Base-by-base conservation (phyloP, 345 rosid species). In the Xanthoceras sorbifolium region DNA sequence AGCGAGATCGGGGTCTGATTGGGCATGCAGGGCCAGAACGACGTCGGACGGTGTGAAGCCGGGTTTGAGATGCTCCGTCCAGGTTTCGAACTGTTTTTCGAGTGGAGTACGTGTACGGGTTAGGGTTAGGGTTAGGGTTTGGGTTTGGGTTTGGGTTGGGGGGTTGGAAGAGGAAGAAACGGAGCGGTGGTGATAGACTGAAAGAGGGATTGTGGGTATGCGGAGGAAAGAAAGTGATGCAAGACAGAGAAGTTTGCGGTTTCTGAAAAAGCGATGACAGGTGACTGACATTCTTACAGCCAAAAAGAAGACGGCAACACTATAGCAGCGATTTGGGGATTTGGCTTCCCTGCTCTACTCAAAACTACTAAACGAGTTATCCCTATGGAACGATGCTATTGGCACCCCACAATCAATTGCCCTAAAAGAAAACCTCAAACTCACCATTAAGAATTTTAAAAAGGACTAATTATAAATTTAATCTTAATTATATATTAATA, bases 1-100 rank as follows among this genome's bases (percentile, higher is more conserved):
- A 5, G 97, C 97, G 50, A 96, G 92, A 84, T 96, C 94, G 15
- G 99, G 90, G 78, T 96, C 97, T 6, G 88, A 79, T 82, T 91
- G 98, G 26, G 95, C 90, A 11, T 84, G 89, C 64, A 96, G 68
- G 46, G 98, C 97, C 4, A 75, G 52, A 10, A 82, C 91, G 12
- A 96, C 98, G 34, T 93, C 95, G 9, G 87, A 64, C 0, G 90
- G 77, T 32, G 89, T 88, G 90, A 96, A 93, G 1, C 97, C 98
- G 32, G 94, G 97, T 83, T 87, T 89, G 22, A 96, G 97, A 69
- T 80, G 87, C 28, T 89, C 88, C 76, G 85, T 86, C 98, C 98
- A 96, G 15, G 91, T 79, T 78, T 96, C 97, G 82, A 96, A 93
- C 68, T 90, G 91, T 65, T 86, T 82, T 69, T 92, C 92, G 25